These are phyloP conservation scores for Circinella umbellata DNA, from an alignment of 371 early-diverging fungal species.

Conservation along the genomic window DNA sequence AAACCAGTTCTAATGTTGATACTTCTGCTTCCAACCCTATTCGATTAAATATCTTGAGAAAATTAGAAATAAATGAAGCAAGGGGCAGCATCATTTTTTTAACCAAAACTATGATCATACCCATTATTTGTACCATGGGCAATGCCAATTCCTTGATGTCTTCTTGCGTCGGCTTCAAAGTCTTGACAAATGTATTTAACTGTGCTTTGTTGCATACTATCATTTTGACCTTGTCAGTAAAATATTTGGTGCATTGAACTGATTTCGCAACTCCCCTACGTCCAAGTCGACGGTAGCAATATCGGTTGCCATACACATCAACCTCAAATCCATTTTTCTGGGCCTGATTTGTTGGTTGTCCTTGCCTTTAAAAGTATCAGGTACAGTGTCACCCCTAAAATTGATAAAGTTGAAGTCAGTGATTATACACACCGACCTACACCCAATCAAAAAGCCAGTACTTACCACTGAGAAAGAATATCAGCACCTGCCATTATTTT, in stretches of 20 bases:
- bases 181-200: constrained; percentile 6
- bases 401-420: neutral
- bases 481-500: neutral
- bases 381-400: constrained; percentile 4
- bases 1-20: neutral
- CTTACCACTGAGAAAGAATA: neutral
- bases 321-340: constrained; percentile 4
- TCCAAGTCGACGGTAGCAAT: neutral
- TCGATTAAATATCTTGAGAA: constrained; percentile 4
- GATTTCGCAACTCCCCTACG: constrained; percentile 2
- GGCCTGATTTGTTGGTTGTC: constrained; percentile 1
- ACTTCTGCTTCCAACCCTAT: constrained; percentile 2
- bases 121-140: constrained; percentile 6
- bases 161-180: neutral
- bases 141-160: neutral
- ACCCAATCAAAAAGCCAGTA: constrained; percentile 2
- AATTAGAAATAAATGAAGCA: constrained; percentile 3
- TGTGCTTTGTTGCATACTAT: constrained; percentile 4
- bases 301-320: constrained; percentile 4
- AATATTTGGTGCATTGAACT: neutral
- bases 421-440: constrained; percentile 3
- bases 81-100: neutral
- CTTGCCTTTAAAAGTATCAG: neutral
- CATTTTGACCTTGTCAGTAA: constrained; percentile 4
- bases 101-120: neutral